Conservation (phyloP, 2,329 filamentous ascomycete genomes). For the Penicillium thymicola region DNA sequence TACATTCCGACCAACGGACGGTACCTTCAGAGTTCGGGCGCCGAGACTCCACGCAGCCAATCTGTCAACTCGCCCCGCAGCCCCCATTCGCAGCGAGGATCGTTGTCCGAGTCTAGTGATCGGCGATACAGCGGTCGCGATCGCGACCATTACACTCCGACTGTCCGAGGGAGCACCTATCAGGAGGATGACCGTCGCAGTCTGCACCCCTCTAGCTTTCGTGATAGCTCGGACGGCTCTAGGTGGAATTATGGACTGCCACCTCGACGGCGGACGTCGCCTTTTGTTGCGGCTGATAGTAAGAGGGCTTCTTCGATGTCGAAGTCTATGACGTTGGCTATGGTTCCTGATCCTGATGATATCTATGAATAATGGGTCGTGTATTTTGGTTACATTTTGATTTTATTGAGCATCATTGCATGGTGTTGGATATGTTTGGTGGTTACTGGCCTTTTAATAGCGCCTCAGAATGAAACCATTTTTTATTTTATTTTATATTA, state of each 20-base stretch:
- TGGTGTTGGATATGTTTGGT: constrained; percentile 1
- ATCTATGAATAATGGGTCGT: constrained; percentile 29
- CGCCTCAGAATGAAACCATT: constrained; percentile 1
- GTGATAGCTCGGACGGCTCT: constrained; percentile 11
- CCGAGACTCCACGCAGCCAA: constrained; percentile 12
- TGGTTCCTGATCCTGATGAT: constrained; percentile 39
- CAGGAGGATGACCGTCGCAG: constrained; percentile 16
- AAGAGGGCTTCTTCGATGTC: constrained; percentile 18
- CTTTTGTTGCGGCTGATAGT: constrained; percentile 20
- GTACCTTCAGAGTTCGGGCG: constrained; percentile 24
- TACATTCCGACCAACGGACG: constrained; percentile 32
- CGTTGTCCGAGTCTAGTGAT: constrained; percentile 8
- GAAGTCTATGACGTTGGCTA: constrained; percentile 31
- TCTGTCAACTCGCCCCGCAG: constrained; percentile 13
- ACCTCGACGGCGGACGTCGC: constrained; percentile 14
- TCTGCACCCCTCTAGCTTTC: constrained; percentile 9
- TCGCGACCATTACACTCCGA: background rate
- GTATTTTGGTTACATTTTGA: background rate
- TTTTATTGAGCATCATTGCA: constrained; percentile 1
- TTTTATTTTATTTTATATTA: too few relatives aligned
- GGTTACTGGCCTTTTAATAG: background rate
- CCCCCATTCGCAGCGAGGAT: constrained; percentile 11
- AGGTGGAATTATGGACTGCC: constrained; percentile 12
- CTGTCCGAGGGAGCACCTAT: background rate
- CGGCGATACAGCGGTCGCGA: constrained; percentile 5